These are phyloP conservation scores for Yarrowia sp. DNA, from an alignment of 805 yeast species.

Conservation along the genomic window DNA sequence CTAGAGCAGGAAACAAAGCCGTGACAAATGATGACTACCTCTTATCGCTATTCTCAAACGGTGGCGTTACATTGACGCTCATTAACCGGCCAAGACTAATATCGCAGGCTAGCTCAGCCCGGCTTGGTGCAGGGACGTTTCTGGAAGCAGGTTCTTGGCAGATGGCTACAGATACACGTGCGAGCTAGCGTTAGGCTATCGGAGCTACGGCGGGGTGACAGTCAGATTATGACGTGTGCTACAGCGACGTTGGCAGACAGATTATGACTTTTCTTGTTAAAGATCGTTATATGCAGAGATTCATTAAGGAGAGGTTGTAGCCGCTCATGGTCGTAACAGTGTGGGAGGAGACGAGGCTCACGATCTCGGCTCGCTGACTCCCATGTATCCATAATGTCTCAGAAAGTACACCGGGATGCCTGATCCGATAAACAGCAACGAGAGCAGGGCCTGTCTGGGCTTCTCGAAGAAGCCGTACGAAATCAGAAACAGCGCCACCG, in stretches of 20 bases:
- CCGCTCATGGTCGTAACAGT: no score
- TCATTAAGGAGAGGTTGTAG: no score
- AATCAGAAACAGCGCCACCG: conserved; percentile 42
- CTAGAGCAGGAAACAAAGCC: no score
- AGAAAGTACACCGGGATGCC: conserved; percentile 39
- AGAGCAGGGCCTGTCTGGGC: conserved; percentile 38
- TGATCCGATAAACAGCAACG: conserved; percentile 35
- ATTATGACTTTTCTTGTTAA: neutral
- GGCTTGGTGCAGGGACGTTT: neutral
- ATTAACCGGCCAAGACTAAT: neutral
- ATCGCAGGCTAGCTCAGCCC: neutral
- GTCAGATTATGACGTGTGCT: neutral
- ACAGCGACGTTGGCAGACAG: no score
- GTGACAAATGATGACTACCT: no score
- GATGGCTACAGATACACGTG: neutral
- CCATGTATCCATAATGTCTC: conserved; percentile 24
- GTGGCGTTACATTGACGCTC: no score
- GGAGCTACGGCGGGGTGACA: no score
- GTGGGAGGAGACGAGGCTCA: neutral
- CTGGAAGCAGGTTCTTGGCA: neutral
- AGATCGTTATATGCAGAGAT: neutral
- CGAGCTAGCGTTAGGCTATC: no score
- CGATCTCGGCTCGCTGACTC: neutral
- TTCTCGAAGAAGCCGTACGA: conserved; percentile 38
- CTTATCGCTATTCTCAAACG: no score